Percentiles rank a stretch among this genome's conserved stretches.
These are phyloP conservation scores for Phanerochaete sordida DNA, from an alignment of 768 basidiomycete species.

Conservation along the genomic window DNA sequence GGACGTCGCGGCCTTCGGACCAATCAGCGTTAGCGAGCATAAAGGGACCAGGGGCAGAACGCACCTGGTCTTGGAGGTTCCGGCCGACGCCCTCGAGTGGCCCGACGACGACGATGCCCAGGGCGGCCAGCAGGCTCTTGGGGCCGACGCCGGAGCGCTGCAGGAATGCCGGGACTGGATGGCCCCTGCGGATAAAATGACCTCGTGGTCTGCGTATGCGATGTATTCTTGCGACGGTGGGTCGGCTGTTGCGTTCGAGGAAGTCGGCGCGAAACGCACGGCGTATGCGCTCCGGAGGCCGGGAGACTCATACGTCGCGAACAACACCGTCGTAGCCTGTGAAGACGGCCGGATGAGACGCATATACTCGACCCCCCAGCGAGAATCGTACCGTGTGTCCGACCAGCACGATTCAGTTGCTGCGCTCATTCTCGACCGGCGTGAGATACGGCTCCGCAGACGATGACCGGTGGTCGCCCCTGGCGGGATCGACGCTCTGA, in stretches of 20 bases:
- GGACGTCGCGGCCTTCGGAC: not conserved
- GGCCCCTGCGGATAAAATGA: conserved; percentile 52
- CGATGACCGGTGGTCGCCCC: conserved; percentile 40
- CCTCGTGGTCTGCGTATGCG: conserved; percentile 43
- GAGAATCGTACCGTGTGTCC: conserved; percentile 1
- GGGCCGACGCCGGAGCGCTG: conserved; percentile 59
- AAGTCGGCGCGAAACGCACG: not conserved
- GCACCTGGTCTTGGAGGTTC: conserved; percentile 52
- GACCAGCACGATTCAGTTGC: conserved; percentile 47
- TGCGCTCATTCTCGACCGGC: conserved; percentile 44
- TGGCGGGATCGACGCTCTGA: not conserved
- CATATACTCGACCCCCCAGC: no score
- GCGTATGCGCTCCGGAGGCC: not conserved
- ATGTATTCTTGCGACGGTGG: conserved; percentile 23
- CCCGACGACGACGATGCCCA: conserved; percentile 45
- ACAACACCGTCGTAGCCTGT: not conserved
- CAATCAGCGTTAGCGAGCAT: no score
- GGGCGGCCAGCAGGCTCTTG: conserved; percentile 35
- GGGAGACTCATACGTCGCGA: not conserved
- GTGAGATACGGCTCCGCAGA: conserved; percentile 52
- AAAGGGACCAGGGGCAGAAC: no score
- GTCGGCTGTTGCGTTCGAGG: not conserved
- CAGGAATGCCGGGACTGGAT: conserved; percentile 39
- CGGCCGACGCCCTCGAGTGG: conserved; percentile 47
- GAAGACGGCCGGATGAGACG: conserved; percentile 28